phyloP scores from a whole-genome alignment of 1,284 basidiomycete species.

The Porphyrellus sp. region DNA sequence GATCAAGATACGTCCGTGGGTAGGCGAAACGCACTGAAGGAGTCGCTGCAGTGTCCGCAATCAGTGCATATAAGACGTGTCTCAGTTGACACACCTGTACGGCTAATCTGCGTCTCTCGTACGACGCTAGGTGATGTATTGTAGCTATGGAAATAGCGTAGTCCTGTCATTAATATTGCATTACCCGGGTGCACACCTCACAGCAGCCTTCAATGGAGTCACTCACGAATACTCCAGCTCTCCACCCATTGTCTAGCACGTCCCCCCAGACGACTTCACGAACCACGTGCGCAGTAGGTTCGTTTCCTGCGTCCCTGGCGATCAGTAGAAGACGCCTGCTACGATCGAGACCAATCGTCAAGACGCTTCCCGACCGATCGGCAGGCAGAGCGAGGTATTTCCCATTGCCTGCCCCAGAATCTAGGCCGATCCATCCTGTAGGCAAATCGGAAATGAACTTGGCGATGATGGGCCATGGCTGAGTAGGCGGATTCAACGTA shows the following conservation, averaged over 20 bases:
- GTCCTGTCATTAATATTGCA: conserved; percentile 70
- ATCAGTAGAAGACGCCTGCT: conserved; percentile 75
- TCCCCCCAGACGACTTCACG: conserved; percentile 80
- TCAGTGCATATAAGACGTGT: conserved; percentile 1
- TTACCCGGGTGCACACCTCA: neutral
- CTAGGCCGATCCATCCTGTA: conserved; percentile 81
- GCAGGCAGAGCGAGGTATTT: conserved; percentile 82
- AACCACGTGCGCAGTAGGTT: conserved; percentile 18
- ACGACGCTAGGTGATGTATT: conserved; percentile 88
- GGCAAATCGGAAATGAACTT: conserved; percentile 76
- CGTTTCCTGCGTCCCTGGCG: conserved; percentile 58
- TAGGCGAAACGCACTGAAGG: conserved; percentile 58
- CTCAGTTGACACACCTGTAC: conserved; percentile 54
- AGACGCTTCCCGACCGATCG: conserved; percentile 55
- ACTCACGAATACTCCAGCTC: conserved; percentile 74
- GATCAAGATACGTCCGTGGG: conserved; percentile 78
- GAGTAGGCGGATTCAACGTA: conserved; percentile 8
- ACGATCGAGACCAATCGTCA: conserved; percentile 83
- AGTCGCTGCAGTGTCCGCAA: conserved; percentile 48
- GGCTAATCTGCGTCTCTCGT: conserved; percentile 64
- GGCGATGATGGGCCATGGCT: conserved; percentile 95
- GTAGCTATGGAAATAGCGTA: conserved; percentile 95
- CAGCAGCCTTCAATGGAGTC: too few species aligned
- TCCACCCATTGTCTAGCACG: conserved; percentile 68
- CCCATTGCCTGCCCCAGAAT: conserved; percentile 96